Conservation (phyloP, 2,329 filamentous ascomycete species). For the Paecilomyces sp. region DNA sequence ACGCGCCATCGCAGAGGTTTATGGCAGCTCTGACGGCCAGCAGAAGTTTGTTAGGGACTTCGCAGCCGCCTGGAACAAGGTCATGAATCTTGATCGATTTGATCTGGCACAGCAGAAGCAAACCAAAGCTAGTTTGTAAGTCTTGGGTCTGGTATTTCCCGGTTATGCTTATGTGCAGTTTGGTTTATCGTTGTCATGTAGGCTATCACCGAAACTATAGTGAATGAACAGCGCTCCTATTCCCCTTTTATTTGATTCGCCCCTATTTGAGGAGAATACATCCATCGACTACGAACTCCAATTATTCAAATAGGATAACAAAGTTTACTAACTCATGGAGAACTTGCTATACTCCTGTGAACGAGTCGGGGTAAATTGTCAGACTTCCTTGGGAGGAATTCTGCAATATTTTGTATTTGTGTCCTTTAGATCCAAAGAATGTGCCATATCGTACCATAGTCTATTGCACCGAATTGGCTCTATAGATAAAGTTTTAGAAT, state of each 20-base stretch:
- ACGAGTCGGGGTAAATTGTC: too few relatives aligned
- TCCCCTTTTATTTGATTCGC: not conserved
- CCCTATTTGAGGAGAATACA: too few relatives aligned
- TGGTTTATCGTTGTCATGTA: not conserved
- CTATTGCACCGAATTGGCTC: too few relatives aligned
- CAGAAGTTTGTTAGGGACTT: constrained; percentile 67
- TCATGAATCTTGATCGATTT: constrained; percentile 66
- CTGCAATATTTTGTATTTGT: too few relatives aligned
- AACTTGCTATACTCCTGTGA: too few relatives aligned
- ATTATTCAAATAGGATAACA: too few relatives aligned
- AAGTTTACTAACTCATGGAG: too few relatives aligned
- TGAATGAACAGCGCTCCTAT: not conserved
- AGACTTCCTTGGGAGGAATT: too few relatives aligned
- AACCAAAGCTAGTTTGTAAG: not conserved
- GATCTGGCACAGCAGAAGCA: constrained; percentile 40
- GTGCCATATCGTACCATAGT: too few relatives aligned
- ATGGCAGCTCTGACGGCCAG: constrained; percentile 52
- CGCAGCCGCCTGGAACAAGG: constrained; percentile 64
- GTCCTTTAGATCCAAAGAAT: too few relatives aligned
- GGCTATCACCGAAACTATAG: not conserved
- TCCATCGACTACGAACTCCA: too few relatives aligned
- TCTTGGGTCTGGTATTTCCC: not conserved
- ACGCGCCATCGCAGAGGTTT: constrained; percentile 63
- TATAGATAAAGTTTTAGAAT: too few relatives aligned
- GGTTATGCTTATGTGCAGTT: not conserved